Base-by-base conservation (phyloP, 352 stramenopile species). In the Globisporangium mamillatum region DNA sequence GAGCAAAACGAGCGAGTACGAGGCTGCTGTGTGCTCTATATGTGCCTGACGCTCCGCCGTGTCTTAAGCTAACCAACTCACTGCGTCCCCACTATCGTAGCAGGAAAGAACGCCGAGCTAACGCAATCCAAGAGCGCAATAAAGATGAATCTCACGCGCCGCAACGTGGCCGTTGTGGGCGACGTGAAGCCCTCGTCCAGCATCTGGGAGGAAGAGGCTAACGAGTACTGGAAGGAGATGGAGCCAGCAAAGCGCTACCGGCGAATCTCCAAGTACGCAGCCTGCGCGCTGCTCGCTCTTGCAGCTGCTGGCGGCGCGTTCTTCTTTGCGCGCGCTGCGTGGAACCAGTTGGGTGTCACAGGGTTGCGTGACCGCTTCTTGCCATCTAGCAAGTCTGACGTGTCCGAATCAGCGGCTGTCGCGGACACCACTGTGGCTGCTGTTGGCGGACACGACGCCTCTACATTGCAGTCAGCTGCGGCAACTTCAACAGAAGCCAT, bases 151-250 rank as follows among this genome's bases (percentile, higher is more conserved):
- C 65, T 91, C 60, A 86, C 72, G 54, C 72, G 75, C 57, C 79
- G 80, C 61, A 84, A 89, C 65, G 70, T 79, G 34, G 60, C 64
- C 3, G 64, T 73, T 16, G 67, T 76, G 41, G 72, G 66, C 22
- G 76, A 81, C 53, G 69, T 56, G 27, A 62, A 55, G 20, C 32
- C 32, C 1, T 71, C 68, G 20, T 82, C 74, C 53, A 88, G 79
- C 50, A 80, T 92, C 56, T 92, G 84, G 82, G 80, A 91, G 56
- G 70, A 90, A 36, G 76, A 88, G 44, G 81, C 82, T 4, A 68
- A 89, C 46, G 75, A 89, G 32, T 91, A 89, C 73, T 92, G 82
- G 84, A 84, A 91, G 65, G 74, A 86, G 32, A 92, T 92, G 82
- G 84, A 91, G 65, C 79, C 84, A 8, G 67, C 71, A 18, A 77